A percentile compares a stretch with the other conserved stretches of the same genome.
Evolutionary conservation across 305 asterid genomes (phyloP).

Genomic region (Solanum aculeatissimum): DNA sequence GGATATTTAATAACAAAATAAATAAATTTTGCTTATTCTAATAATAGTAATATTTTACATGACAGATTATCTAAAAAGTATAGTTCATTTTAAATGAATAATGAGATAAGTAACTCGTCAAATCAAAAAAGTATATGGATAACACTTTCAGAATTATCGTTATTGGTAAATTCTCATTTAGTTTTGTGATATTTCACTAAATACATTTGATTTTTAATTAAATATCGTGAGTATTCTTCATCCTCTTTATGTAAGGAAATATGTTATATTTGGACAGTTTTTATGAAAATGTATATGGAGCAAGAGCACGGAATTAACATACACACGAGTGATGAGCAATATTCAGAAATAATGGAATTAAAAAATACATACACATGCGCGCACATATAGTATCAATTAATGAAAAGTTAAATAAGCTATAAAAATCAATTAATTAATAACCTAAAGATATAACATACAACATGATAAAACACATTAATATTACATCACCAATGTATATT

Average conservation of each 20-base stretch:
- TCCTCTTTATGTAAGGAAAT: not conserved
- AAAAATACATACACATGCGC: not conserved
- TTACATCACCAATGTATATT: not conserved
- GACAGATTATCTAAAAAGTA: not conserved
- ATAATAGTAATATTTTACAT: too few relatives aligned
- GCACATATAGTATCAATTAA: not conserved
- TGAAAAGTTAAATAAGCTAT: not conserved
- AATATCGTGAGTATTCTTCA: not conserved
- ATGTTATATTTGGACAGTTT: not conserved
- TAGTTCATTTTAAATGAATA: not conserved
- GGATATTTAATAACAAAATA: not conserved
- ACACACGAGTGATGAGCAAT: not conserved
- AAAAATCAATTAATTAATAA: too few relatives aligned
- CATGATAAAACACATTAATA: not conserved
- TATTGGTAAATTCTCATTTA: not conserved
- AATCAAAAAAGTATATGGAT: too few relatives aligned
- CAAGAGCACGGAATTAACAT: not conserved
- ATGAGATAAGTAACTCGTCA: too few relatives aligned
- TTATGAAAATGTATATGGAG: not conserved
- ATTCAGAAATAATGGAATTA: not conserved
- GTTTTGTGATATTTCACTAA: not conserved
- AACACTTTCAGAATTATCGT: not conserved
- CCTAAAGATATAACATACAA: not conserved
- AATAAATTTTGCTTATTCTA: too few relatives aligned
- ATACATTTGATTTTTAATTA: not conserved